Base-by-base conservation (phyloP, 2,329 filamentous ascomycete genomes). In the Colletotrichum sp. region DNA sequence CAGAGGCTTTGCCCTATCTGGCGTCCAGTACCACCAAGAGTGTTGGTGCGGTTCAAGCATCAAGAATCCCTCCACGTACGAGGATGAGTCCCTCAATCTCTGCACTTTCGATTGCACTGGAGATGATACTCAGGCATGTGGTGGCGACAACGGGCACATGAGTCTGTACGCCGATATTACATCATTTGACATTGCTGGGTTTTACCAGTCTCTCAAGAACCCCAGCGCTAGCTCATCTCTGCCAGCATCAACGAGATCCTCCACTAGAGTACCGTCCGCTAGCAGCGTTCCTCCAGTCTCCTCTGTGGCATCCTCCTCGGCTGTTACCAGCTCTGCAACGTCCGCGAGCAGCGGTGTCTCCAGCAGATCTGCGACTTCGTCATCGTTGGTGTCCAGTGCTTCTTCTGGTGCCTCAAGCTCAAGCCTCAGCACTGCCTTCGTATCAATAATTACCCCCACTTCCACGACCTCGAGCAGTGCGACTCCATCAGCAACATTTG, bases 1-100 rank as follows among this genome's bases (percentile, higher is more conserved):
- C 33, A 76, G 75, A 9, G 82, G 81, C 11, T 82, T 78, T 66
- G 78, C 76, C 3, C 80, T 83, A 64, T 81, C 81, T n/a, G 82
- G 80, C 7, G 81, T 81, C 7, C 79, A 84, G 54, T 82, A 82
- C 68, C 77, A 78, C 61, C 76, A 76, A 18, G 80, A 82, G 54
- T 81, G 79, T 47, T 81, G 79, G 80, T 81, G 79, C 57, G 80
- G 80, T 16, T 80, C 78, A 3, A 78, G 24, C 29, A 75, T 79
- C 27, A 76, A 70, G n/a, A 64, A 75, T 9, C 77, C 80, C 6
- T 75, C 78, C 11, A 76, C 75, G 2, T 82, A 79, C 66, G 74
- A 76, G 24, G 73, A 70, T 13, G 79, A 80, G 13, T 77, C 76
- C 9, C 62, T 77, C 12, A 79, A 80, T 27, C 77, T 77, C 8